Conservation (phyloP, 1,284 basidiomycete species). For the Crepidotus sp. region DNA sequence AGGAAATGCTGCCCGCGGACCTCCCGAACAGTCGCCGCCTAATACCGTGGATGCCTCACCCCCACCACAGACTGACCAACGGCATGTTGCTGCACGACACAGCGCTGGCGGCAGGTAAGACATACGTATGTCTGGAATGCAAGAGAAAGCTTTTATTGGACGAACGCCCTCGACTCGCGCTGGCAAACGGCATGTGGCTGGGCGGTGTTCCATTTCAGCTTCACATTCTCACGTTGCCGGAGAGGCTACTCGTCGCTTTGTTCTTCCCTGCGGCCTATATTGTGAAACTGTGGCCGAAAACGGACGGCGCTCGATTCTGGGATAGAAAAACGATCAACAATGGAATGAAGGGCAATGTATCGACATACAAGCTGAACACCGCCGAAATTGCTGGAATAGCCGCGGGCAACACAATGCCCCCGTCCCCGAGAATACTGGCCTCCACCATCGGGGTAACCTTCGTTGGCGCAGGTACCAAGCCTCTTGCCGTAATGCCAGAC, state of each 20-base stretch:
- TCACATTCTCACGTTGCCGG: background rate
- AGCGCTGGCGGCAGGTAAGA: background rate
- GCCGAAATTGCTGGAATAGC: conserved; percentile 21
- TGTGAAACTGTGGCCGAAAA: background rate
- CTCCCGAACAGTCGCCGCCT: background rate
- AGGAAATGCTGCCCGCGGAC: background rate
- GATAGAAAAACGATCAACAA: background rate
- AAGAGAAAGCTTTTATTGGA: background rate
- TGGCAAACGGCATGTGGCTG: background rate
- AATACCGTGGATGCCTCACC: background rate
- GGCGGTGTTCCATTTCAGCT: background rate
- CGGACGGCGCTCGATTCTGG: background rate
- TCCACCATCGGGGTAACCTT: conserved; percentile 27
- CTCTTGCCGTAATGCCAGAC: conserved; percentile 14
- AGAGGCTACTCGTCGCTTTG: background rate
- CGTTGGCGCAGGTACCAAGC: conserved; percentile 22
- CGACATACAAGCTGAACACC: conserved; percentile 21
- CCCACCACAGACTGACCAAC: background rate
- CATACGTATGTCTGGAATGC: background rate
- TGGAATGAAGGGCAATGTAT: background rate
- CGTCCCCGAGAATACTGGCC: conserved; percentile 21
- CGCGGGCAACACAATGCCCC: conserved; percentile 24
- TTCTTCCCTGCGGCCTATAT: background rate
- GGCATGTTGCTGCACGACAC: background rate
- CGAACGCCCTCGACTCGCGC: background rate